A percentile compares a stretch with the other conserved stretches of the same genome.
These are phyloP conservation scores for Cryptococcus floricola DNA, from an alignment of 1,284 basidiomycete genomes.

Conservation along the genomic window DNA sequence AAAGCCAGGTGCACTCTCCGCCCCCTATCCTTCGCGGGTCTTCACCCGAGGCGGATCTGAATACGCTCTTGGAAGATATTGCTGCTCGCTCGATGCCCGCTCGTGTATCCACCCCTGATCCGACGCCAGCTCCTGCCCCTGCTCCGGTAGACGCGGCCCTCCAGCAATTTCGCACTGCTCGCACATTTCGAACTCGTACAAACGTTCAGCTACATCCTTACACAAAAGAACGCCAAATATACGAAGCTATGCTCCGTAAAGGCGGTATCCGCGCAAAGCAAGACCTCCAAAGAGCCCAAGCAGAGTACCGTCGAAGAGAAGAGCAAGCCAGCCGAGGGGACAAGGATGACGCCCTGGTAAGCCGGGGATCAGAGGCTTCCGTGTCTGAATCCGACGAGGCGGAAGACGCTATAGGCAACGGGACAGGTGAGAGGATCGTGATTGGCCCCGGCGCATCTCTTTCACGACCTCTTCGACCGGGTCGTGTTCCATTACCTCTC, in stretches of 20 bases:
- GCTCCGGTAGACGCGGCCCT: slow-evolving; percentile 32
- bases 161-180: slow-evolving; percentile 37
- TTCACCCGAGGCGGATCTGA: slow-evolving; percentile 5
- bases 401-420: slow-evolving; percentile 1
- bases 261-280: slow-evolving; percentile 24
- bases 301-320: background rate
- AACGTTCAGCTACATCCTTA: slow-evolving; percentile 48
- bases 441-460: slow-evolving; percentile 33
- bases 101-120: background rate
- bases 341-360: slow-evolving; percentile 10
- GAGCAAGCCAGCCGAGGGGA: slow-evolving; percentile 5
- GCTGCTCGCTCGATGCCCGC: background rate
- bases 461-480: background rate
- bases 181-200: slow-evolving; percentile 47
- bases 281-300: slow-evolving; percentile 19
- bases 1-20: too few species aligned
- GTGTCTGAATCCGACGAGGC: slow-evolving; percentile 1
- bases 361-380: slow-evolving; percentile 14
- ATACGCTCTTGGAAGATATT: slow-evolving; percentile 5
- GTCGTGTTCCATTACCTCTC: slow-evolving; percentile 13
- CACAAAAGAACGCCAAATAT: slow-evolving; percentile 43
- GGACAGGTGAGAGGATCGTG: slow-evolving; percentile 31
- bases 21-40: background rate
- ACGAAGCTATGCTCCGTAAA: slow-evolving; percentile 36
- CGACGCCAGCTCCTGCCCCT: background rate